Evolutionary conservation across 176 grass and related monocot species (phyloP).

Genomic region (Hordeum vulgare): DNA sequence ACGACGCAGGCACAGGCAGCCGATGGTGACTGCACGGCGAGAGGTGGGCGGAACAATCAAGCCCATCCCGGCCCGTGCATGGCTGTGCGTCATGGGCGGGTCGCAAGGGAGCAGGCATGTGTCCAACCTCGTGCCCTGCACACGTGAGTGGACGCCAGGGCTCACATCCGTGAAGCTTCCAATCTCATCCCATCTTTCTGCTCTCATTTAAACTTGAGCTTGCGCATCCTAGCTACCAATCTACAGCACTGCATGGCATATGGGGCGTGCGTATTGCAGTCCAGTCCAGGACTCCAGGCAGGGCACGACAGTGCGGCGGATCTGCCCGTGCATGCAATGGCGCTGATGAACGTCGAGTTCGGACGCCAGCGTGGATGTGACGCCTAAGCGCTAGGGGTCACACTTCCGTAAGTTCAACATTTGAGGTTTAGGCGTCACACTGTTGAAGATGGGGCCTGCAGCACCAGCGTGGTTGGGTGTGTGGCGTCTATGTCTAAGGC

Average conservation of each 20-base stretch:
- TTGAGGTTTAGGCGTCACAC: no score
- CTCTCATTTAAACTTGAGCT: conserved; percentile 39
- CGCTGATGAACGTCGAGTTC: no score
- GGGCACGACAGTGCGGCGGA: no score
- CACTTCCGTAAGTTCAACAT: no score
- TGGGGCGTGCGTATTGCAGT: conserved; percentile 5
- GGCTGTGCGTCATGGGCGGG: conserved; percentile 24
- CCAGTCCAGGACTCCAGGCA: background rate
- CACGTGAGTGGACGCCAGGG: conserved; percentile 54
- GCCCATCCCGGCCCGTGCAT: conserved; percentile 1
- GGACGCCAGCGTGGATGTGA: no score
- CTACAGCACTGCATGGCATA: conserved; percentile 29
- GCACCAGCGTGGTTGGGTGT: no score
- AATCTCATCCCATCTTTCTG: background rate
- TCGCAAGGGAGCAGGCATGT: conserved; percentile 29
- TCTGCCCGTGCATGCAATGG: no score
- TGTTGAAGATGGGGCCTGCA: no score
- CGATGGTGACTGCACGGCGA: background rate
- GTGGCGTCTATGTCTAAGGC: no score
- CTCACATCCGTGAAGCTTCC: conserved; percentile 78
- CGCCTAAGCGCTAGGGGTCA: no score
- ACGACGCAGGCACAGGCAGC: background rate
- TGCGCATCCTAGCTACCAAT: conserved; percentile 35
- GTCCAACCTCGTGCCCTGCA: conserved; percentile 55
- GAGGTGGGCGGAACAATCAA: conserved; percentile 8